phyloP scores from a whole-genome alignment of 2,329 filamentous ascomycete species.

The Tolypocladium inflatum region DNA sequence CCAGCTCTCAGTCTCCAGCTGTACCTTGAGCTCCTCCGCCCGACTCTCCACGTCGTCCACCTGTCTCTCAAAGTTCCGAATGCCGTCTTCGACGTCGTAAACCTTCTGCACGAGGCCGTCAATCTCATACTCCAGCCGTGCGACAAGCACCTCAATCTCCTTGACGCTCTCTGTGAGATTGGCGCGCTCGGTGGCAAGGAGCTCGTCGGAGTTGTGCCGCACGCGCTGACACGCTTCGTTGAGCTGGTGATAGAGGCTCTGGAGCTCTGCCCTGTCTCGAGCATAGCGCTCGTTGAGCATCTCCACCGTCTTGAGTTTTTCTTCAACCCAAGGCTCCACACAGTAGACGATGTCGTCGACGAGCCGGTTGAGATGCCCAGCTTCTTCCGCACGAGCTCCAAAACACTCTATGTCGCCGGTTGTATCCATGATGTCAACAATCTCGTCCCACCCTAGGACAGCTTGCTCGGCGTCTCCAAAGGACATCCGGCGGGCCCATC shows the following conservation, averaged over 20 bases:
- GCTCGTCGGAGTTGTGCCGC: constrained; percentile 56
- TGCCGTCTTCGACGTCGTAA: constrained; percentile 76
- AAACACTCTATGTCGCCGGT: constrained; percentile 16
- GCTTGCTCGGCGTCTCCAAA: constrained; percentile 69
- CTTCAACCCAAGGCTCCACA: constrained; percentile 52
- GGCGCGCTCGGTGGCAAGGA: constrained; percentile 59
- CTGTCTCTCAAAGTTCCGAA: constrained; percentile 69
- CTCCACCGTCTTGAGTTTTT: constrained; percentile 46
- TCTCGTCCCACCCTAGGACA: constrained; percentile 56
- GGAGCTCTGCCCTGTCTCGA: constrained; percentile 55
- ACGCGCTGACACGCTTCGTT: constrained; percentile 61
- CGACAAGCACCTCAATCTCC: constrained; percentile 71
- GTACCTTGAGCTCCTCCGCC: constrained; percentile 51
- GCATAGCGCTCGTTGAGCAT: constrained; percentile 52
- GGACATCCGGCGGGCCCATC: constrained; percentile 63
- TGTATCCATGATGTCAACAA: constrained; percentile 31
- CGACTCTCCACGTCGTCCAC: constrained; percentile 61
- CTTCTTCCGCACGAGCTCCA: constrained; percentile 38
- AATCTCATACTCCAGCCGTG: constrained; percentile 89
- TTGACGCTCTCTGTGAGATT: constrained; percentile 62
- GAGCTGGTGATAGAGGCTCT: constrained; percentile 58
- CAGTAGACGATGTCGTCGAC: constrained; percentile 41
- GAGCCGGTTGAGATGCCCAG: constrained; percentile 42
- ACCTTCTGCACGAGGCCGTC: constrained; percentile 70
- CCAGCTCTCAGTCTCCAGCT: constrained; percentile 56